Evolutionary conservation across 2,329 filamentous ascomycete species (phyloP).

Genomic region (Atkinsonella texensis): DNA sequence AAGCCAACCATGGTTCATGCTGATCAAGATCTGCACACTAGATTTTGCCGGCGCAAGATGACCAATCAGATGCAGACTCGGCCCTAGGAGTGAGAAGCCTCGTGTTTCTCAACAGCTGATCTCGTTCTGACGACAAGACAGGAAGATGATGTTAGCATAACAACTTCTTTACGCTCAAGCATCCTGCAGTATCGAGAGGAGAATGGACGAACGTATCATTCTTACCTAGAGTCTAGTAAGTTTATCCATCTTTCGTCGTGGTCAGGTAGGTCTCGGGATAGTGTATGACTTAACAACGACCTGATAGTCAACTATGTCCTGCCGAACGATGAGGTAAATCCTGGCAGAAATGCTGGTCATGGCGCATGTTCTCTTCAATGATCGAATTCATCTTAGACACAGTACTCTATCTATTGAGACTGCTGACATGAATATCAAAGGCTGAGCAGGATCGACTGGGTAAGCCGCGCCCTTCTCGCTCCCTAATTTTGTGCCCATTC

Average conservation of each 20-base stretch:
- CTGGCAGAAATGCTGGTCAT: neutral
- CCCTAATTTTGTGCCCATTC: neutral
- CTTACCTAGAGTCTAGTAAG: constrained; percentile 19
- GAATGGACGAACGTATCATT: constrained; percentile 27
- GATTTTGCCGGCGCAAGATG: neutral
- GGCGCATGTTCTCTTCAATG: too few relatives aligned
- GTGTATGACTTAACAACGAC: neutral
- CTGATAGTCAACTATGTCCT: constrained; percentile 16
- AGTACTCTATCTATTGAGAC: neutral
- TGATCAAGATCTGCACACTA: neutral
- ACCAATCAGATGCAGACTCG: neutral
- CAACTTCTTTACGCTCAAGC: constrained; percentile 22
- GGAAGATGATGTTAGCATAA: constrained; percentile 3
- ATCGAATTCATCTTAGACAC: neutral
- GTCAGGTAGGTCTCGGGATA: neutral
- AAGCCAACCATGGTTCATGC: neutral
- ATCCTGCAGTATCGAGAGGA: constrained; percentile 24
- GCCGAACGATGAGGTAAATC: constrained; percentile 18
- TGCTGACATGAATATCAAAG: constrained; percentile 8
- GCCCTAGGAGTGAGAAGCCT: constrained; percentile 8
- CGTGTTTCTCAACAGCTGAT: neutral
- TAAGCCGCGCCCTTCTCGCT: constrained; percentile 3
- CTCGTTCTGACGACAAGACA: neutral
- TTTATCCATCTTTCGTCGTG: neutral
- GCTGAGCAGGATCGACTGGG: constrained; percentile 20